Evolutionary conservation across 805 yeast genomes (phyloP), one percentile per base, ranked within the genome.

Genomic region (Jamesozyma gamospora): DNA sequence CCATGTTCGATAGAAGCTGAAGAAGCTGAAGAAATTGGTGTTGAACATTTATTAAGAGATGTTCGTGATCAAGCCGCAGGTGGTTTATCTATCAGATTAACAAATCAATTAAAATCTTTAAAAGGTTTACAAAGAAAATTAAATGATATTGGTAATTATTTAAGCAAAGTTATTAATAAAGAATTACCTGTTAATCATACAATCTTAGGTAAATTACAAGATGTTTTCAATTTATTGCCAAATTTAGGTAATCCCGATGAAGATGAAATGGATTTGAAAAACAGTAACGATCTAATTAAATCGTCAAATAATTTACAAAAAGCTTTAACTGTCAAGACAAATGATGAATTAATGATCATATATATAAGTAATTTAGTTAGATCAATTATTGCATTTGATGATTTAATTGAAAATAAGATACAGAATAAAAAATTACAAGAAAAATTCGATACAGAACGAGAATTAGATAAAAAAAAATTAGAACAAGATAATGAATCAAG

Each of bases 1-100:
- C 96, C 97, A 10, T 84, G 96, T 12, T 70, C 75, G 24, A 86
- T 94, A 47, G 90, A 84, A 58, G 99, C 99, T 3, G 98, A 92
- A 58, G 99, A 92, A 60, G 98, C 98, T 9, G 99, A 92, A 64
- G 99, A 92, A 64, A 92, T 92, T 50, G 99, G 98, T 46, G 99
- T 92, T 12, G 99, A 92, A 62, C 99, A 92, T 60, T 65, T 92
- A 44, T 65, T 92, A 44, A 79, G 97, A 56, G 98, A 92, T 56
- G 86, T 87, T 18, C 77, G 96, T 54, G 96, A 90, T 58, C 96
- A 88, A 52, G 96, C 97, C 9, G 94, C 95, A 12, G 98, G 98
- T 9, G 81, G 81, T 35, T 72, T 92, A 43, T 80, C 96, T 2
- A 75, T 88, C 38, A 77, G 81, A 56, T 77, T 92, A 40, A 87